Evolutionary conservation across 352 stramenopile species (phyloP), one percentile per base, ranked within the genome.

Genomic region (Pythium sukuiense): DNA sequence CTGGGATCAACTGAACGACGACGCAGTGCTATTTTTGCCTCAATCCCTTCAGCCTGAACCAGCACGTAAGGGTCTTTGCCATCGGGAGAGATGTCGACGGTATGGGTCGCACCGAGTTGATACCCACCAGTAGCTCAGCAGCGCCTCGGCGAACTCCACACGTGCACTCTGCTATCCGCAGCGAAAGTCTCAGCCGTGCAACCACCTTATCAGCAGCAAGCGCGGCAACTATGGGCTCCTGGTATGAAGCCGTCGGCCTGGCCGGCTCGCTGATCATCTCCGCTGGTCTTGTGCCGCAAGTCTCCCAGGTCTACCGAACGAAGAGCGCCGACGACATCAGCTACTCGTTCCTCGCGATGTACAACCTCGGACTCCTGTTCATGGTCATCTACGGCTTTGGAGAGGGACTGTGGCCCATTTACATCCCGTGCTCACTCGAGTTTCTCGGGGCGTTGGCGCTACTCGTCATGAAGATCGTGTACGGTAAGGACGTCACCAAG

Each of bases 191-290:
- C 20, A 24, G 20, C 20, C 20, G 20, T 24, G 20, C 20, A 24
- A 24, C 20, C 20, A 24, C 20, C 32, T 35, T 35, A 5, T 9
- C 32, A 35, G 32, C 32, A 35, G 32, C 32, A 35, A 35, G 32
- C 32, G 8, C 32, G 32, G 16, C 4, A 13, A 24, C 39, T 3
- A 48, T 48, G 39, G 39, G 39, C 39, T 48, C 39, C 1, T 20
- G 39, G 14, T 48, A 48, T 16, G 39, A 48, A 48, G 14, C 83
- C 43, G 63, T 88, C 46, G 81, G 82, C 14, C 74, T 90, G 55
- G 60, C 79, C 12, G 80, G 78, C 35, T 88, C 78, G 29, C 87
- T 88, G 69, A 71, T 88, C 61, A 81, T 88, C 53, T 85, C 78
- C 14, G 66, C 71, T 16, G 72, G 76, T 41, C 77, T 88, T 32